These are phyloP conservation scores for Conoideocrella luteorostrata DNA, from an alignment of 2,329 filamentous ascomycete genomes.

Conservation along the genomic window DNA sequence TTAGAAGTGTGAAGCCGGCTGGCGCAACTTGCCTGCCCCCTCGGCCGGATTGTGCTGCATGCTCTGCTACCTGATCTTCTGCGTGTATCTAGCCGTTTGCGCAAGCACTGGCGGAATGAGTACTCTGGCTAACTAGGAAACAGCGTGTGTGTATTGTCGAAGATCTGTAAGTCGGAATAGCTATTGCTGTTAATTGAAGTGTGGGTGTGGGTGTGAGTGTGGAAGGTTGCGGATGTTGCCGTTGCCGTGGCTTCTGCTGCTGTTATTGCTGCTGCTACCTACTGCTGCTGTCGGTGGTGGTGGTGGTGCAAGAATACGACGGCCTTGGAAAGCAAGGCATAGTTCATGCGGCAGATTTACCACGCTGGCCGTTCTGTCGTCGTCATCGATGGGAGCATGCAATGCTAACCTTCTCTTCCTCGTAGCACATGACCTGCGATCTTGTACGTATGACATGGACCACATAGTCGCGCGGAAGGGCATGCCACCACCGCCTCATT, in stretches of 20 bases:
- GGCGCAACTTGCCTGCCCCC: too few species aligned
- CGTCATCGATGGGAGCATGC: background rate
- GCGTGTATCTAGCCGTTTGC: background rate
- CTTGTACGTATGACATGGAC: conserved; percentile 54
- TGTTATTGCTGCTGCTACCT: too few species aligned
- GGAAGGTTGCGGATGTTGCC: too few species aligned
- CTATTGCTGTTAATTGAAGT: background rate
- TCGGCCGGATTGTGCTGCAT: too few species aligned
- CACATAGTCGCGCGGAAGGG: background rate
- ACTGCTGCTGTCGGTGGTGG: background rate
- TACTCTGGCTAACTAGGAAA: conserved; percentile 1
- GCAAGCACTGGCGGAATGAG: background rate
- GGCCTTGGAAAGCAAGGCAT: too few species aligned
- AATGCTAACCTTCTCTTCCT: conserved; percentile 14
- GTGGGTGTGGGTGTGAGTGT: too few species aligned
- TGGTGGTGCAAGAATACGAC: too few species aligned
- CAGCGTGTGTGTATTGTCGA: conserved; percentile 83
- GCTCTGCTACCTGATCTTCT: background rate
- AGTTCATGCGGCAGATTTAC: too few species aligned
- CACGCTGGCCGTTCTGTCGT: background rate
- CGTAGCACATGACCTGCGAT: conserved; percentile 86
- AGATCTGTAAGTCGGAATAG: conserved; percentile 66
- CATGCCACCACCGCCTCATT: background rate
- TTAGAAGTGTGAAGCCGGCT: too few species aligned
- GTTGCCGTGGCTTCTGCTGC: too few species aligned